These are phyloP conservation scores for Penicillium lagena DNA, from an alignment of 495 filamentous ascomycete species.

Conservation along the genomic window DNA sequence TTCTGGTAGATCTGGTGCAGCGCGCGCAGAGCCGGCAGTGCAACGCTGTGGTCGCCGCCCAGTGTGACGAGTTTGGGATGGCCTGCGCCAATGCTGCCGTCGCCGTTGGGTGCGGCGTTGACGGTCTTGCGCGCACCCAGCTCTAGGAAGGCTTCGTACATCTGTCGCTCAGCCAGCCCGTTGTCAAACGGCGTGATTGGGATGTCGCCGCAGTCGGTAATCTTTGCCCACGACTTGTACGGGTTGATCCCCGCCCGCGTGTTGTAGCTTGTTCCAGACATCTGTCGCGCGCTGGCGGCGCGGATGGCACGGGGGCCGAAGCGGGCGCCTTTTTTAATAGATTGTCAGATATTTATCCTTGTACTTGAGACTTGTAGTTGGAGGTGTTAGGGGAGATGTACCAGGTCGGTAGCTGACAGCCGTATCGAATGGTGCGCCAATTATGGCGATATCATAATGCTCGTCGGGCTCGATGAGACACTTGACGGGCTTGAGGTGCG, in stretches of 20 bases:
- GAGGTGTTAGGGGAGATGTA: conserved; percentile 11
- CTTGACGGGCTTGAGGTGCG: conserved; percentile 66
- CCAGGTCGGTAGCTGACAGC: conserved; percentile 75
- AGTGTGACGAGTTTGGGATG: conserved; percentile 69
- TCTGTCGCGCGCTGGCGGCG: conserved; percentile 68
- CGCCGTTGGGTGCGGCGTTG: conserved; percentile 26
- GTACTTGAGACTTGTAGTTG: neutral
- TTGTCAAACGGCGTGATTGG: conserved; percentile 78
- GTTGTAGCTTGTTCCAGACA: conserved; percentile 69
- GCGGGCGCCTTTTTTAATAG: conserved; percentile 51
- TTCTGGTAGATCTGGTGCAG: conserved; percentile 62
- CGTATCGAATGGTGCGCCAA: conserved; percentile 82
- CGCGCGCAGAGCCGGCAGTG: conserved; percentile 68
- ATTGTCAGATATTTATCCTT: conserved; percentile 33
- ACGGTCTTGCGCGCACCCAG: conserved; percentile 47
- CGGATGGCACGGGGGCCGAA: conserved; percentile 81
- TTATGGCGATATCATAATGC: conserved; percentile 70
- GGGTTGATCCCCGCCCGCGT: conserved; percentile 72
- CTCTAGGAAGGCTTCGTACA: conserved; percentile 68
- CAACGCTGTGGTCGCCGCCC: conserved; percentile 77
- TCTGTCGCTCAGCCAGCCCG: conserved; percentile 64
- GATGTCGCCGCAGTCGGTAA: conserved; percentile 79
- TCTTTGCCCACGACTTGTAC: conserved; percentile 63
- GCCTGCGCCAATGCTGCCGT: conserved; percentile 31
- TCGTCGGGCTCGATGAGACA: conserved; percentile 63